Conservation (phyloP, 306 rosid genomes). For the Cicer judaicum region DNA sequence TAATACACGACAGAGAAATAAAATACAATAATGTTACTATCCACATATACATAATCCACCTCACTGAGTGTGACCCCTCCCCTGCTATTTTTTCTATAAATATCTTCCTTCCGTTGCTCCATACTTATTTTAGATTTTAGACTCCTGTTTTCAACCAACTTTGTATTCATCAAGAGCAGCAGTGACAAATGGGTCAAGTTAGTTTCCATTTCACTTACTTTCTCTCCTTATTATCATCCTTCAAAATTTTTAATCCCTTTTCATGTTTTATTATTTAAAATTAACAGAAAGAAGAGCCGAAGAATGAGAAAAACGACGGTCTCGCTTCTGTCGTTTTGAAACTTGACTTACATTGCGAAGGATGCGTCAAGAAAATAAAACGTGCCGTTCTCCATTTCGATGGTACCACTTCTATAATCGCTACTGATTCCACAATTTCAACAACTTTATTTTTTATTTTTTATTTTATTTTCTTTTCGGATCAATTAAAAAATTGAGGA, state of each 20-base stretch:
- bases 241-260: background rate
- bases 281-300: conserved; percentile 54
- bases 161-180: background rate
- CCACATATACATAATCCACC: background rate
- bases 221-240: background rate
- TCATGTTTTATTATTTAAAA: too few relatives aligned
- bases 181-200: conserved; percentile 67
- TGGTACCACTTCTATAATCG: conserved; percentile 46
- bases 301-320: conserved; percentile 61
- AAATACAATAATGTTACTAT: too few relatives aligned
- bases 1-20: too few relatives aligned
- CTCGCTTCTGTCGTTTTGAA: conserved; percentile 56
- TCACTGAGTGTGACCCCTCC: conserved; percentile 16
- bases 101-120: background rate
- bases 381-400: conserved; percentile 56
- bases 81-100: conserved; percentile 39
- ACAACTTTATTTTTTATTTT: background rate
- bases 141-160: background rate
- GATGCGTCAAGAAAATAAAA: conserved; percentile 76
- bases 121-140: background rate
- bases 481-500: background rate
- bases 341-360: conserved; percentile 87
- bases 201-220: conserved; percentile 26
- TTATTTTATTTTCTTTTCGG: background rate
- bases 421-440: background rate